Evolutionary conservation across 2,329 filamentous ascomycete genomes (phyloP), one percentile per base, ranked within the genome.

Genomic region (Neofusicoccum parvum): DNA sequence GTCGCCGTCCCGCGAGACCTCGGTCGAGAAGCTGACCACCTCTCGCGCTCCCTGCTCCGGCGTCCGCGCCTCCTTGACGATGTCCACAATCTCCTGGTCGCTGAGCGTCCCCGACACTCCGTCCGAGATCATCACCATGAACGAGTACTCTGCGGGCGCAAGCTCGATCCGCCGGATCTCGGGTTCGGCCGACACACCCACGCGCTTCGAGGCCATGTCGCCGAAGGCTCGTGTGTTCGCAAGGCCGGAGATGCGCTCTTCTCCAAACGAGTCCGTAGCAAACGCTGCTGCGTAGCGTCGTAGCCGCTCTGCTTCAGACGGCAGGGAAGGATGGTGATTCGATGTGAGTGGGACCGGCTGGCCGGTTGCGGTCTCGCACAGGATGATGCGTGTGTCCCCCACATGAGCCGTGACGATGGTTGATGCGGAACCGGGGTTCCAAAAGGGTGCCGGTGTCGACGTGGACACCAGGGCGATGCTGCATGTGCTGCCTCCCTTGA

Each of bases 181-280:
- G 0, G 95, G 95, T 78, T 99, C 95, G 1, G 95, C 95, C 3
- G 90, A 94, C 12, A 99, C 94, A 34, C 95, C 95, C 62, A 98
- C 90, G 62, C 94, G 90, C 80, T 99, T 99, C 65, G 89, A 92
- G 39, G 86, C 86, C 80, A 97, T 92, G 80, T 99, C 95, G 32
- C 95, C 95, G 75, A 99, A 98, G 3, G 95, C 86, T 36, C 95
- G 91, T 37, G 92, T 96, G 80, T 99, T 99, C 70, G 95, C 95
- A 0, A 99, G 85, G 0, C 95, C 94, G 14, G 89, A 89, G 78
- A 99, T 95, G 70, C 95, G 92, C 79, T 98, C 94, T 80, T 99
- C 95, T 74, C 95, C 95, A 76, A 99, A 99, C 39, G 92, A 96
- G 79, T 99, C 95, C 0, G 94, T 95, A 17, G 97, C 90, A 75